Conservation (phyloP, 2,329 filamentous ascomycete species). For the Diaporthe amygdali region DNA sequence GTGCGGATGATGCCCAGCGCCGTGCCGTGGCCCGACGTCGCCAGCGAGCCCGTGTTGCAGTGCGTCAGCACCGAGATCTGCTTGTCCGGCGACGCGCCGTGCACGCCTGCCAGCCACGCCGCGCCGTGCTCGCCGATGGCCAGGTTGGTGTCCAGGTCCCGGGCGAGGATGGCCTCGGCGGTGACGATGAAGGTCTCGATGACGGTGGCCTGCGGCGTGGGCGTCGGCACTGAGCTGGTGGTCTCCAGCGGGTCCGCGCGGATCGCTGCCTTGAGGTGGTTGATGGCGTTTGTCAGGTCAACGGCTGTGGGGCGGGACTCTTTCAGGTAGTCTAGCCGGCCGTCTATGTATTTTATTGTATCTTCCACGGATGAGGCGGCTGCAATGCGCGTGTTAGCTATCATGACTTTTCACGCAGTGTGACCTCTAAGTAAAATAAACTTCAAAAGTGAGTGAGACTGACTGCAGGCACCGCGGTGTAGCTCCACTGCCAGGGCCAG, state of each 20-base stretch:
- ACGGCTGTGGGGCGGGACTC: constrained; percentile 93
- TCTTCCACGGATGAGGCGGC: constrained; percentile 55
- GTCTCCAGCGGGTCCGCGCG: constrained; percentile 50
- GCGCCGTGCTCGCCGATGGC: constrained; percentile 84
- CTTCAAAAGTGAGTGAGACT: constrained; percentile 22
- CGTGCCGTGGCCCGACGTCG: constrained; percentile 97
- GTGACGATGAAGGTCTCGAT: constrained; percentile 75
- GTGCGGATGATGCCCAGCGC: constrained; percentile 93
- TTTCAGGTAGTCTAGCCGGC: constrained; percentile 84
- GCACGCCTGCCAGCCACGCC: constrained; percentile 76
- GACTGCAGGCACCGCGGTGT: constrained; percentile 56
- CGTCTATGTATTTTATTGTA: constrained; percentile 73
- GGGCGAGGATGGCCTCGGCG: constrained; percentile 84
- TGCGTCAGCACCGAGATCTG: constrained; percentile 88
- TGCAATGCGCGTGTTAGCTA: background rate
- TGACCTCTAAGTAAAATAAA: background rate
- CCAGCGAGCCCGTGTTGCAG: constrained; percentile 96
- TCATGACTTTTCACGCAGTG: background rate
- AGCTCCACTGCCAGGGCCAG: constrained; percentile 88
- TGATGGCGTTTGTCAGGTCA: constrained; percentile 88
- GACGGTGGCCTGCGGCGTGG: constrained; percentile 58
- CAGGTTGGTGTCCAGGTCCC: constrained; percentile 87
- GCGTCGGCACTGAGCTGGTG: constrained; percentile 30
- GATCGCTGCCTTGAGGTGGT: constrained; percentile 74
- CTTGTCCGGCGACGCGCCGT: constrained; percentile 50